Base-by-base conservation (phyloP, 106 monocot genomes). In the Acorus calamus region DNA sequence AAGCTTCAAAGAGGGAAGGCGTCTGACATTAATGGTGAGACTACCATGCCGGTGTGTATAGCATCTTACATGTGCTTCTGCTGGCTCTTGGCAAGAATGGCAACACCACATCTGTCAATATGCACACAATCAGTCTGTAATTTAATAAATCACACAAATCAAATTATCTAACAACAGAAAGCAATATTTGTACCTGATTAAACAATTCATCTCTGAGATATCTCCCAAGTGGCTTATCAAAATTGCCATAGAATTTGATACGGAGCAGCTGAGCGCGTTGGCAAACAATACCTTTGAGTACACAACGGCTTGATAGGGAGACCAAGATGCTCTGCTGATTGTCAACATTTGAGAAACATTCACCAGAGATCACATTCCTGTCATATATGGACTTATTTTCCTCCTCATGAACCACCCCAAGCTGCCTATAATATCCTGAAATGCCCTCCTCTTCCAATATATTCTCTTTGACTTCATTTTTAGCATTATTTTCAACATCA, bases 191-290 rank as follows among this genome's bases (percentile, higher is more conserved):
- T 79, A 90, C 94, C 94, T 96, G 80, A 69, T 96, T 78, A 77
- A 96, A 91, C 69, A 96, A 77, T 57, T 88, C 84, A 28, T 96
- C 96, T 46, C 65, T 76, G 14, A 96, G 87, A 77, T 80, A 91
- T 50, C 78, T 80, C 50, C 96, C 91, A 6, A 96, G 69, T 59
- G 96, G 96, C 69, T 88, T 96, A 76, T 96, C 96, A 66, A 80
- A 96, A 65, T 69, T 83, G 45, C 91, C 87, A 79, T 96, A 96
- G 44, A 91, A 96, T 53, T 90, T 96, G 43, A 96, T 91, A 6
- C 96, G 87, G 45, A 85, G 57, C 5, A 96, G 87, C 5, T 80
- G 82, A 68, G 91, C 79, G 11, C 77, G 73, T 72, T 85, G 83
- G 58, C 91, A 96, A 11, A 85, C 69, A 42, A 72, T 79, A 59